Conservation (phyloP, 352 stramenopile species). For the Phytophthora hibernalis region DNA sequence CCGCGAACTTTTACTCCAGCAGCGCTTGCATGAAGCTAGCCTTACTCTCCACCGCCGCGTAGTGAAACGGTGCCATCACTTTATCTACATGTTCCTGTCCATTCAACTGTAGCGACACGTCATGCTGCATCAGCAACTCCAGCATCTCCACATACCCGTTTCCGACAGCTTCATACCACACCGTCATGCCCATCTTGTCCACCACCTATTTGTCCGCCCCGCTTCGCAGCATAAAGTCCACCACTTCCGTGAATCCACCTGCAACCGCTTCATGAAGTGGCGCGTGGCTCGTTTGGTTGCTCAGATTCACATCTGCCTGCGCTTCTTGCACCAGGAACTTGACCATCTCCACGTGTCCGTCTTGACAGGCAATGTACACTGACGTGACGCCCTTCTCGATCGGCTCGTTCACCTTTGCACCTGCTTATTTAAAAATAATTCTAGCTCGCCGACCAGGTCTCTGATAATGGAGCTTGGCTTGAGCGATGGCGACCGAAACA, state of each 20-base stretch:
- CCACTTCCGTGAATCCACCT: constrained; percentile 52
- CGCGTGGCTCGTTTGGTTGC: constrained; percentile 70
- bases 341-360: constrained; percentile 58
- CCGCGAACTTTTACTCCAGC: constrained; percentile 59
- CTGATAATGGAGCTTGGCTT: too few relatives aligned
- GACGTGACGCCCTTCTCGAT: constrained; percentile 86
- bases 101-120: constrained; percentile 51
- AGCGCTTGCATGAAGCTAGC: constrained; percentile 60
- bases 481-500: too few relatives aligned
- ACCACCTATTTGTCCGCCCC: constrained; percentile 69
- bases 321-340: constrained; percentile 50
- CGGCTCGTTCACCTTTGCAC: constrained; percentile 71
- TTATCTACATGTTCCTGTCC: constrained; percentile 67
- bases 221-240: constrained; percentile 57
- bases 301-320: constrained; percentile 60
- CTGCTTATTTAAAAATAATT: constrained; percentile 51
- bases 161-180: constrained; percentile 82
- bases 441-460: too few relatives aligned
- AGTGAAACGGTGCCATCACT: constrained; percentile 86
- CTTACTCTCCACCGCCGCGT: constrained; percentile 77
- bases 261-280: constrained; percentile 76
- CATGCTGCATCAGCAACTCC: constrained; percentile 60
- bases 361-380: constrained; percentile 69
- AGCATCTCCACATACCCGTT: constrained; percentile 65
- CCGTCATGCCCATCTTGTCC: constrained; percentile 80